These are phyloP conservation scores for Umbelopsis ramanniana DNA, from an alignment of 192 early-diverging fungal species.

Conservation along the genomic window DNA sequence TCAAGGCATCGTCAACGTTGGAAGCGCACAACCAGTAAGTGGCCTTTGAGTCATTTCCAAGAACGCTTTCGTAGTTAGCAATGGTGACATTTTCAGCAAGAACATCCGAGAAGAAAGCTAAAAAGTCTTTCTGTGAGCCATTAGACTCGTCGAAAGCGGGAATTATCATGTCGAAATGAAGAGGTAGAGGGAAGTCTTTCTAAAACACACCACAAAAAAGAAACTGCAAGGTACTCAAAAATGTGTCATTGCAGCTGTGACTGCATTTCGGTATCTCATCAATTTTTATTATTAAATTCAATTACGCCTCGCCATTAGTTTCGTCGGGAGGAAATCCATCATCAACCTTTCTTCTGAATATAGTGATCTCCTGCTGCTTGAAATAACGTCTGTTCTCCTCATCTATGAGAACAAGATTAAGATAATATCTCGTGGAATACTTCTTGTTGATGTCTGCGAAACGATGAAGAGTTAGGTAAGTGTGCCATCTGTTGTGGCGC, in stretches of 20 bases:
- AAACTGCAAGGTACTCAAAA: neutral
- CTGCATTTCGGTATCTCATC: slow-evolving; percentile 21
- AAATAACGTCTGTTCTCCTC: slow-evolving; percentile 99
- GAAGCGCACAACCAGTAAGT: slow-evolving; percentile 49
- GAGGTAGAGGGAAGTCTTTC: neutral
- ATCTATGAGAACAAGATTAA: slow-evolving; percentile 97
- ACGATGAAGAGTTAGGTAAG: neutral
- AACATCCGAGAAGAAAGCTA: slow-evolving; percentile 23
- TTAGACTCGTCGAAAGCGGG: slow-evolving; percentile 17
- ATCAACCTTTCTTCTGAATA: slow-evolving; percentile 65
- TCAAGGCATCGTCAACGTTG: slow-evolving; percentile 45
- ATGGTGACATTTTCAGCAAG: slow-evolving; percentile 36
- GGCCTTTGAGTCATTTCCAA: slow-evolving; percentile 37
- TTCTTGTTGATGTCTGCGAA: slow-evolving; percentile 88
- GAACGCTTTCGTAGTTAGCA: slow-evolving; percentile 30
- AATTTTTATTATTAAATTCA: slow-evolving; percentile 16
- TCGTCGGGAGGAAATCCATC: slow-evolving; percentile 45
- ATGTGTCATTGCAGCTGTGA: slow-evolving; percentile 17
- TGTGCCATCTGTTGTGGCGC: neutral
- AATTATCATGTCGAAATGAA: slow-evolving; percentile 9
- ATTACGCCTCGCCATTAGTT: slow-evolving; percentile 13
- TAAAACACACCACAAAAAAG: neutral
- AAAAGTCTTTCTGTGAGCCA: slow-evolving; percentile 11
- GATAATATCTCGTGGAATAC: slow-evolving; percentile 97
- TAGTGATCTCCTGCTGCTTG: slow-evolving; percentile 97